phyloP scores from a whole-genome alignment of 805 yeast species.

The Barnettozyma sp. region DNA sequence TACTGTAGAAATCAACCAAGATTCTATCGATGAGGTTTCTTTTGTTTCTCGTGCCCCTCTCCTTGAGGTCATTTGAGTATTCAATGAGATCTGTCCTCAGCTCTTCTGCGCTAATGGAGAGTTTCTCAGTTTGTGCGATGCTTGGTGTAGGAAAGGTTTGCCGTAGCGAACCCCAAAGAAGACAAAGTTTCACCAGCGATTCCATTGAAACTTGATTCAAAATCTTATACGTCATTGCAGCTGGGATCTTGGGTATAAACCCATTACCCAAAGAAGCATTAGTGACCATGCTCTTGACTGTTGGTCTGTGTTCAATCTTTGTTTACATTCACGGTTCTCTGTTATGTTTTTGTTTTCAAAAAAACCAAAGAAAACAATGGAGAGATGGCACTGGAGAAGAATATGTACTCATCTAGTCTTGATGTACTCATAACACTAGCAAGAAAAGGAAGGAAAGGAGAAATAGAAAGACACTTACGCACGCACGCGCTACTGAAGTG shows the following conservation, averaged over 20 bases:
- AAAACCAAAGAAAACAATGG: too few species aligned
- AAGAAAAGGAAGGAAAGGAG: too few species aligned
- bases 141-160: constrained; percentile 18
- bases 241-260: constrained; percentile 15
- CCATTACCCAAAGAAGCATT: constrained; percentile 18
- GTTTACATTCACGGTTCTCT: background rate
- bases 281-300: background rate
- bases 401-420: too few species aligned
- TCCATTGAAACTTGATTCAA: constrained; percentile 17
- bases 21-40: constrained; percentile 20
- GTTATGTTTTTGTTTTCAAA: background rate
- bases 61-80: constrained; percentile 1
- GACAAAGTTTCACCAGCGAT: constrained; percentile 19
- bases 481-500: too few species aligned
- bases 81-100: constrained; percentile 10
- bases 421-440: too few species aligned
- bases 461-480: too few species aligned
- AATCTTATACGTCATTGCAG: constrained; percentile 11
- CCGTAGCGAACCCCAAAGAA: constrained; percentile 20
- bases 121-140: constrained; percentile 4
- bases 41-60: constrained; percentile 7
- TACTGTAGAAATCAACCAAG: constrained; percentile 36
- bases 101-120: constrained; percentile 8
- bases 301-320: background rate
- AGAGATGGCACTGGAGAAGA: too few species aligned